A percentile compares a stretch with the other conserved stretches of the same genome.
phyloP scores from a whole-genome alignment of 2,329 filamentous ascomycete genomes.

The Cercospora nicotianae region DNA sequence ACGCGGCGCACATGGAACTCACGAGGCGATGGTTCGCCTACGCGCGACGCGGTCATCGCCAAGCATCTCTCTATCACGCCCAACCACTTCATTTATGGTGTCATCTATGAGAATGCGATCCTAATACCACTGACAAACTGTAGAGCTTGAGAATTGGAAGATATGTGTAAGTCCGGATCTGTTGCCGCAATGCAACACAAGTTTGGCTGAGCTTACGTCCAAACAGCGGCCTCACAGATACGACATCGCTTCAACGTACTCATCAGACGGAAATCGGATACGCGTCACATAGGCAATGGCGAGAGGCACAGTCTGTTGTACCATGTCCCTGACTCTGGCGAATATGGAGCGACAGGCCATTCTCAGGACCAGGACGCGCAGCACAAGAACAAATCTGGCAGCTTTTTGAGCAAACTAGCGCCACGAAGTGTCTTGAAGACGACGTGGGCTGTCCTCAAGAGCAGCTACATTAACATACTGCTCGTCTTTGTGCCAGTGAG shows the following conservation, averaged over 20 bases:
- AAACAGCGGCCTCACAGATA: slow-evolving; percentile 16
- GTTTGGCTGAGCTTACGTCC: not conserved
- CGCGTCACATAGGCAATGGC: slow-evolving; percentile 14
- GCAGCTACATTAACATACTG: slow-evolving; percentile 64
- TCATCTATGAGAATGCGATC: not conserved
- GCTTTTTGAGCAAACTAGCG: slow-evolving; percentile 6
- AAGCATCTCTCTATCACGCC: not conserved
- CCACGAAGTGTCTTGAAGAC: slow-evolving; percentile 15
- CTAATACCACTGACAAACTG: no score
- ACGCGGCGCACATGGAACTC: not conserved
- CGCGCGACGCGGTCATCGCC: slow-evolving; percentile 5
- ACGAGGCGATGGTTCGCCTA: not conserved
- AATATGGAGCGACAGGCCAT: slow-evolving; percentile 1
- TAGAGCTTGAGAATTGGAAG: not conserved
- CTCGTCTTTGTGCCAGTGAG: slow-evolving; percentile 73
- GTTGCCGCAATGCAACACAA: not conserved
- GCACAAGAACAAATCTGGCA: not conserved
- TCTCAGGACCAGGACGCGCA: not conserved
- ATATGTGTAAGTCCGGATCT: slow-evolving; percentile 2
- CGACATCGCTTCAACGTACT: slow-evolving; percentile 20
- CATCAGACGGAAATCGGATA: slow-evolving; percentile 7
- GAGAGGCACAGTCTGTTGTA: slow-evolving; percentile 15
- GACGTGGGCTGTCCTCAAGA: slow-evolving; percentile 37
- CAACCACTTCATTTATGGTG: not conserved
- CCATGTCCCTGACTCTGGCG: slow-evolving; percentile 12